A percentile compares a stretch with the other conserved stretches of the same genome.
phyloP scores from a whole-genome alignment of 495 filamentous ascomycete genomes.

The Penicillium roqueforti region DNA sequence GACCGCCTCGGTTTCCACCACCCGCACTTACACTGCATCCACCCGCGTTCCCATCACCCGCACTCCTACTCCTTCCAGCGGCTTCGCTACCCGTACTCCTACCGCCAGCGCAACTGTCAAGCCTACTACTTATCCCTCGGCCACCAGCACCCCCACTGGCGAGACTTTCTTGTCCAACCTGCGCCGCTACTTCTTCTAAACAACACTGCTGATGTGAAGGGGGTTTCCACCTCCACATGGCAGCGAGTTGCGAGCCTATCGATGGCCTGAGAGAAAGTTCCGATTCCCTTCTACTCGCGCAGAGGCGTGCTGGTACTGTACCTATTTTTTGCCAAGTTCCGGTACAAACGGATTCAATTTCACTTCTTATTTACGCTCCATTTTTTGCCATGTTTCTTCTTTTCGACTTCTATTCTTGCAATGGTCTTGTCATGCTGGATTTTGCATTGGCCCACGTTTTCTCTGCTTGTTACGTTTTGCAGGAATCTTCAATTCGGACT shows the following conservation, averaged over 20 bases:
- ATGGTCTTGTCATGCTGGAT: not conserved
- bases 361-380: conserved; percentile 24
- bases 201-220: conserved; percentile 9
- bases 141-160: conserved; percentile 16
- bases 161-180: conserved; percentile 23
- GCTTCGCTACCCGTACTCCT: conserved; percentile 29
- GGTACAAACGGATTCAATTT: conserved; percentile 19
- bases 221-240: conserved; percentile 2
- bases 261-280: conserved; percentile 18
- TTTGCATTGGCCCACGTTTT: not conserved
- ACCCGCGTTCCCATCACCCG: conserved; percentile 12
- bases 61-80: conserved; percentile 19
- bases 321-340: conserved; percentile 16
- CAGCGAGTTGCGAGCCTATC: conserved; percentile 10
- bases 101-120: conserved; percentile 35
- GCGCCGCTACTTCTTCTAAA: conserved; percentile 30
- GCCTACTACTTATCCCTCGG: conserved; percentile 15
- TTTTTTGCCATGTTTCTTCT: conserved; percentile 13
- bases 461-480: not conserved
- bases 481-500: not conserved
- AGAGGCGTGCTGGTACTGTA: conserved; percentile 29
- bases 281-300: conserved; percentile 19
- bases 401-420: conserved; percentile 11
- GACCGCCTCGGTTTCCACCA: conserved; percentile 20
- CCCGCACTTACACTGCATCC: conserved; percentile 36